Percentiles rank a stretch among this genome's conserved stretches.
phyloP scores from a whole-genome alignment of 371 early-diverging fungal genomes.

The Phascolomyces articulosus region DNA sequence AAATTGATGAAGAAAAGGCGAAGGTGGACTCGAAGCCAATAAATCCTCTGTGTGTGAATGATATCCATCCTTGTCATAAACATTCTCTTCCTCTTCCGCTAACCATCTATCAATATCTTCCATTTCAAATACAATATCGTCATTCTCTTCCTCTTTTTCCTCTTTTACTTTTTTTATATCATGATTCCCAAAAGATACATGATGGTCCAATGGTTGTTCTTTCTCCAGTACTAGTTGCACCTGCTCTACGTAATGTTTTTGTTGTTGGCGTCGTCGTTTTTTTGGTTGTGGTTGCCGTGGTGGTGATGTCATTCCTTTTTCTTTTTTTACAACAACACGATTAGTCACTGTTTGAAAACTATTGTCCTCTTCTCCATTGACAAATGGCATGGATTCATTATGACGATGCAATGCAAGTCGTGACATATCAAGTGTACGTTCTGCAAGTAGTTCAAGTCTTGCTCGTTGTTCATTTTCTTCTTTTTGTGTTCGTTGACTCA shows the following conservation, averaged over 20 bases:
- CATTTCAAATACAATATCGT: background rate
- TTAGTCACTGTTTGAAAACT: background rate
- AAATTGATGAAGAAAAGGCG: background rate
- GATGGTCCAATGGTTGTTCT: too few species aligned
- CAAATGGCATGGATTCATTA: background rate
- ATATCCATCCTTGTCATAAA: background rate
- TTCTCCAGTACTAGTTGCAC: too few species aligned
- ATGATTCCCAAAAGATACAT: too few species aligned
- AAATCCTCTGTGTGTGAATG: background rate
- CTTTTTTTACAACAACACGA: background rate
- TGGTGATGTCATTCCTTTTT: background rate
- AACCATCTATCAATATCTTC: background rate
- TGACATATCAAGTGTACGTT: background rate
- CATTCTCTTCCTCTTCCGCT: background rate
- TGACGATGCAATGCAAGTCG: background rate
- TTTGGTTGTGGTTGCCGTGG: background rate
- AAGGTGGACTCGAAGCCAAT: constrained; percentile 1
- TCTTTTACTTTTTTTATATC: background rate
- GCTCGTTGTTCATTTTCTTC: background rate
- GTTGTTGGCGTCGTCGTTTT: background rate
- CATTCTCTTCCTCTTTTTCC: too few species aligned
- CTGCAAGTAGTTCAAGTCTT: background rate
- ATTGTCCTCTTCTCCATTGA: background rate
- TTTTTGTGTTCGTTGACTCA: background rate
- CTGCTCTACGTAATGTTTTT: too few species aligned